Evolutionary conservation across 257 asterid species (phyloP), one percentile per base, ranked within the genome.

Genomic region (Gentiana dahurica): DNA sequence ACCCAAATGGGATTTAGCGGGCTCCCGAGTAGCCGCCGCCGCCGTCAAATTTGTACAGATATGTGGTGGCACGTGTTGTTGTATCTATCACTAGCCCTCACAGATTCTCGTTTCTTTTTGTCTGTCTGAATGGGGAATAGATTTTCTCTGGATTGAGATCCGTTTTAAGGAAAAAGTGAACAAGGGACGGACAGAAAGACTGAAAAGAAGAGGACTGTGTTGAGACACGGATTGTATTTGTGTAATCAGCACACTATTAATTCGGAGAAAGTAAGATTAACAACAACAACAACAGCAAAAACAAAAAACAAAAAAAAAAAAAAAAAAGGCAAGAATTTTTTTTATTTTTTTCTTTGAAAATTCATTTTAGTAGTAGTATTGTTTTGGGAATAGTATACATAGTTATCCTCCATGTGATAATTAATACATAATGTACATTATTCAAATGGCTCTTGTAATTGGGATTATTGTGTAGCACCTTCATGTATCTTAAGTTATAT

Each of bases 1-100:
- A 80, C 72, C 99, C 99, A 2, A 62, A 83, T 51, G 84, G 95
- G 41, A 77, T 86, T 43, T 88, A 80, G 70, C 68, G 71, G 65
- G 71, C 66, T 10, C 8, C 8, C 9, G 46, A 5, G 10, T 41
- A 10, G 9, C 9, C 1, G 46, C 46, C 46, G 8, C 46, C 9
- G 7, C 24, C 24, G 9, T 7, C 46, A 70, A 74, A 68, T 43
- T 75, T 89, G 97, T 85, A 89, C 80, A 89, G 95, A 68, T 77
- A 77, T 71, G 51, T 41, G 70, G 51, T 41, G 70, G 79, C 67
- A 81, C 71, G 86, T 73, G 60, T 66, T 79, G 90, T 85, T 79
- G 73, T 77, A 72, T 71, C 72, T 77, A 74, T 51, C 54, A 36
- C 48, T 61, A 48, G 51, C 54, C 64, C 57, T 71, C 57, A 59